Percentiles rank a stretch among this genome's conserved stretches.
These are phyloP conservation scores for Ceratopteris richardii DNA, from an alignment of 75 land plant genomes.

Conservation along the genomic window DNA sequence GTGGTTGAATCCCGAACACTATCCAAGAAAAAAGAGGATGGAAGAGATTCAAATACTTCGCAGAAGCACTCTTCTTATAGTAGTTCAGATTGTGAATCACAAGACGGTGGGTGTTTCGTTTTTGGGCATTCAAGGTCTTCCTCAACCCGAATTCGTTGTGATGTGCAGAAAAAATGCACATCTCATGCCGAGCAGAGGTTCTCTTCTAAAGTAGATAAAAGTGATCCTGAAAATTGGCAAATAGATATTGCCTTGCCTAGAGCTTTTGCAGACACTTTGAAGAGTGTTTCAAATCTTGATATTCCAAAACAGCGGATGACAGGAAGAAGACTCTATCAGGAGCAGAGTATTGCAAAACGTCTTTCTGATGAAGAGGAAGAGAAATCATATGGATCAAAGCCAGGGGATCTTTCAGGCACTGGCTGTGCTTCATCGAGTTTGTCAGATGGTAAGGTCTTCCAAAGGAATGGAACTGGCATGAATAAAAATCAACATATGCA, in stretches of 20 bases:
- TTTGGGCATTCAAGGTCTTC: constrained; percentile 26
- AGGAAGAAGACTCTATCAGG: constrained; percentile 13
- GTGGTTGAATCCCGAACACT: constrained; percentile 1
- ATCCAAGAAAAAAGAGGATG: constrained; percentile 19
- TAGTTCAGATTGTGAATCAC: constrained; percentile 7
- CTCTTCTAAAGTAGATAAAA: constrained; percentile 27
- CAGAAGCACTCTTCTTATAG: constrained; percentile 9
- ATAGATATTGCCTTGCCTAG: constrained; percentile 70
- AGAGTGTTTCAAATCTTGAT: constrained; percentile 23
- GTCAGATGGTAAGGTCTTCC: constrained; percentile 8
- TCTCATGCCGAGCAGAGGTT: constrained; percentile 48
- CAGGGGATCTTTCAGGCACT: no score
- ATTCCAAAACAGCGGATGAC: constrained; percentile 18
- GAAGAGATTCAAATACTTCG: constrained; percentile 16
- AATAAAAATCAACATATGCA: constrained; percentile 17
- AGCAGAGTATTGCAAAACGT: constrained; percentile 4
- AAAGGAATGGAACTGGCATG: constrained; percentile 20
- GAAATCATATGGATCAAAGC: no score
- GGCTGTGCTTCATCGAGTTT: no score
- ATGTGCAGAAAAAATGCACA: constrained; percentile 21
- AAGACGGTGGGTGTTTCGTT: constrained; percentile 12
- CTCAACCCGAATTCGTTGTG: constrained; percentile 13
- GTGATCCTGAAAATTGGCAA: constrained; percentile 49
- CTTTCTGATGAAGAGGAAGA: neutral
- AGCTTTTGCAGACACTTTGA: constrained; percentile 14